phyloP scores from a whole-genome alignment of 164 flowering plant genomes.

The Vitis cinerea region DNA sequence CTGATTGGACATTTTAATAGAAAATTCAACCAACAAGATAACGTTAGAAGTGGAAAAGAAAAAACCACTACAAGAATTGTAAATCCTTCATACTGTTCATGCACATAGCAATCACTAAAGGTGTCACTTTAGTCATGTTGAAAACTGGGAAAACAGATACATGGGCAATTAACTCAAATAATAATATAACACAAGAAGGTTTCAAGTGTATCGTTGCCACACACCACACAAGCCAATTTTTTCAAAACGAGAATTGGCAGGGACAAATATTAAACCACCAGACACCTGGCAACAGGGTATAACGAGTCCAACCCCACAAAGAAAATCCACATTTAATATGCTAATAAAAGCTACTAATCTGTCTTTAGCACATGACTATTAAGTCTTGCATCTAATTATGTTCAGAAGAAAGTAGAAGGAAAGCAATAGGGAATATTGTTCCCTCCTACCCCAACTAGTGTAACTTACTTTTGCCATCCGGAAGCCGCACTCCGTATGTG shows the following conservation, averaged over 20 bases:
- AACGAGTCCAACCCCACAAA: constrained; percentile 18
- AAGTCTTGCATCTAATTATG: constrained; percentile 36
- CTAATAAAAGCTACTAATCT: constrained; percentile 24
- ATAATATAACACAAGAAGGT: constrained; percentile 10
- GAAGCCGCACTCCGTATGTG: constrained; percentile 30
- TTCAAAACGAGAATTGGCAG: constrained; percentile 2
- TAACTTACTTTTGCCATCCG: constrained; percentile 50
- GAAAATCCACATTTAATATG: constrained; percentile 24
- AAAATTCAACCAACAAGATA: neutral
- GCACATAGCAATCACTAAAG: neutral
- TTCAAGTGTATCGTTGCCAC: constrained; percentile 17
- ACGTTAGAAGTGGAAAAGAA: neutral
- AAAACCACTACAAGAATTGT: constrained; percentile 1
- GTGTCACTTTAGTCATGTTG: neutral
- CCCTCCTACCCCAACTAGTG: constrained; percentile 29
- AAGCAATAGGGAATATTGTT: constrained; percentile 26
- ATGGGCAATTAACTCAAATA: constrained; percentile 13
- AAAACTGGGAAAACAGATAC: neutral
- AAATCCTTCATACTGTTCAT: neutral
- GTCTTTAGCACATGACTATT: constrained; percentile 31
- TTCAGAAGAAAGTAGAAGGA: constrained; percentile 24
- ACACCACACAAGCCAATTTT: constrained; percentile 11
- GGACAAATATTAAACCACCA: constrained; percentile 11
- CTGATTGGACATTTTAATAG: neutral
- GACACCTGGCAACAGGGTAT: constrained; percentile 19